Base-by-base conservation (phyloP, 345 rosid genomes). In the Cardamine occulta region DNA sequence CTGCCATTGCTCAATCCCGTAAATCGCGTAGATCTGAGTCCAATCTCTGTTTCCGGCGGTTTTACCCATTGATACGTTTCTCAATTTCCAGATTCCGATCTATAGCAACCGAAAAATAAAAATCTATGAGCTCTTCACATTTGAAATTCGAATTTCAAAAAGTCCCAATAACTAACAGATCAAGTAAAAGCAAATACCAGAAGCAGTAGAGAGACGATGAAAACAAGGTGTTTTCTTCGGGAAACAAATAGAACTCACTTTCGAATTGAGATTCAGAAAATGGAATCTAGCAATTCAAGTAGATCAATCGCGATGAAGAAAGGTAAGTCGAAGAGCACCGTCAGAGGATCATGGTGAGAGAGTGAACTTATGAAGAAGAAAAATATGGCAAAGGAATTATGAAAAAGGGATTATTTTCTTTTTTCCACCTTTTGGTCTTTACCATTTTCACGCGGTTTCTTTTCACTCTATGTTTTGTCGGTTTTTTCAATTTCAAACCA, bases 1-100 rank as follows among this genome's bases (percentile, higher is more conserved):
- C 61, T 89, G 96, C 96, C 99, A 92, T 53, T 95, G 97, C 9
- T 95, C 93, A 74, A 95, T 81, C 70, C 99, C 99, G 86, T 95
- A 95, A 4, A 92, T 87, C 1, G 88, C 87, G 81, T 92, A 95
- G 93, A 95, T 92, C 97, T 95, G 99, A 61, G 92, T 76, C 97
- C 97, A 92, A 26, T 95, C 97, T 68, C 86, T 80, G 68, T 80
- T 60, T 31, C 70, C 61, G 58, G 72, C 55, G 71, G 58, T 45
- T 77, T 85, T 85, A 2, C 83, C 87, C 87, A 86, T 84, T 3
- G 5, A 12, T 10, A 1, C 6, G 7, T 18, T 58, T 14, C 48
- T 28, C 28, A 12, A 69, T 39, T 47, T 58, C 58, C 39, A 54
- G 66, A 70, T 63, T 68, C 67, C 62, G 79, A 67, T 75, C 67